A percentile compares a stretch with the other conserved stretches of the same genome.
Conservation (phyloP, 805 yeast genomes). For the Cyberlindnera xylosilytica region DNA sequence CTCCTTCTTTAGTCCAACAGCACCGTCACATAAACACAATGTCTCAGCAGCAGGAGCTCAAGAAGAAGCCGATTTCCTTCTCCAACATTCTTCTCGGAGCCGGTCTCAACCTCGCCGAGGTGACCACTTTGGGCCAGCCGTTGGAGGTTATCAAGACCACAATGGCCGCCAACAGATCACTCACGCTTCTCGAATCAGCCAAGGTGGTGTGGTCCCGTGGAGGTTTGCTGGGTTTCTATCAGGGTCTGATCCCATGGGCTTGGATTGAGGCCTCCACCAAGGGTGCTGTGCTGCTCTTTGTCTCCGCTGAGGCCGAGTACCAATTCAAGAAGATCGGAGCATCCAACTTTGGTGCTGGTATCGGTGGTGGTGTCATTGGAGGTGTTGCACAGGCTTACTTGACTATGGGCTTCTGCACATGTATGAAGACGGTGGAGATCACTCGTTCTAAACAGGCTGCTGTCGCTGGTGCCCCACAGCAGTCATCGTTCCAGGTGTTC, state of each 20-base stretch:
- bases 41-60: constrained; percentile 27
- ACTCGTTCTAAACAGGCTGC: constrained; percentile 80
- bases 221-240: constrained; percentile 89
- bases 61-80: constrained; percentile 84
- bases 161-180: constrained; percentile 92
- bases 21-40: not conserved
- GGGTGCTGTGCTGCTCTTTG: constrained; percentile 93
- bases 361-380: constrained; percentile 93
- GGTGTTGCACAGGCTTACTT: constrained; percentile 96
- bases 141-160: constrained; percentile 95
- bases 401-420: constrained; percentile 97
- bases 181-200: constrained; percentile 64
- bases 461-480: constrained; percentile 62
- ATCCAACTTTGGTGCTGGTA: constrained; percentile 77
- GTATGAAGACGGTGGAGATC: constrained; percentile 98
- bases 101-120: constrained; percentile 88
- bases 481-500: constrained; percentile 82
- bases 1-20: not conserved
- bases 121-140: constrained; percentile 94
- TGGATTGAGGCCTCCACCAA: constrained; percentile 99
- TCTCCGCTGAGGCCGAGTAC: constrained; percentile 89
- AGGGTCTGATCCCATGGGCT: constrained; percentile 99
- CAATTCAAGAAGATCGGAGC: constrained; percentile 65
- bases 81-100: constrained; percentile 93
- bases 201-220: constrained; percentile 89